A percentile compares a stretch with the other conserved stretches of the same genome.
These are phyloP conservation scores for Talaromyces nanjingensis DNA, from an alignment of 495 filamentous ascomycete genomes.

Conservation along the genomic window DNA sequence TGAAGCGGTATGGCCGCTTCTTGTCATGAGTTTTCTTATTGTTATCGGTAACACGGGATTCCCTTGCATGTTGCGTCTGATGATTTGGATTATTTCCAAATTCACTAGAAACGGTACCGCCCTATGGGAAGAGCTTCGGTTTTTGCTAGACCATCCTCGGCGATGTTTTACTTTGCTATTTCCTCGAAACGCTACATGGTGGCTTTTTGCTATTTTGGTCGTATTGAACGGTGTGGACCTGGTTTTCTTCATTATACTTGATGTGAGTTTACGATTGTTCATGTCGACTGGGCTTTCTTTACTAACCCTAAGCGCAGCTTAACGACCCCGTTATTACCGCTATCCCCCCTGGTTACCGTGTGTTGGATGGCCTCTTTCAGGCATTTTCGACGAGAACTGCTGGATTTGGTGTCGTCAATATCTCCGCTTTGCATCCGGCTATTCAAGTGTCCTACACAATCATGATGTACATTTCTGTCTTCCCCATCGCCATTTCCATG, in stretches of 20 bases:
- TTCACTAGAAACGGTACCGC: constrained; percentile 51
- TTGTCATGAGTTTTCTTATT: constrained; percentile 74
- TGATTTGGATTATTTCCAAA: constrained; percentile 71
- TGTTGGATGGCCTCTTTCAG: constrained; percentile 83
- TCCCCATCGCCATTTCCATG: constrained; percentile 90
- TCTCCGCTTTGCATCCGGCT: constrained; percentile 74
- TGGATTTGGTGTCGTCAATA: constrained; percentile 72
- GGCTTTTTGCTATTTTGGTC: constrained; percentile 83
- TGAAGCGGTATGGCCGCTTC: constrained; percentile 61
- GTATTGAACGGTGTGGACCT: constrained; percentile 75
- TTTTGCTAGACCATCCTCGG: constrained; percentile 88
- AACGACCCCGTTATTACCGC: constrained; percentile 58
- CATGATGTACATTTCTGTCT: constrained; percentile 99
- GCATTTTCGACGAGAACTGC: constrained; percentile 81
- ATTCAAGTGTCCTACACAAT: constrained; percentile 93
- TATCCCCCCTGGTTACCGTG: constrained; percentile 56
- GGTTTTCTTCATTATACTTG: constrained; percentile 83
- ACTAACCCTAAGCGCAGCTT: constrained; percentile 39
- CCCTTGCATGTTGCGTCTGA: constrained; percentile 82
- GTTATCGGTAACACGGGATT: constrained; percentile 93
- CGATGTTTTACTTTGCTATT: constrained; percentile 94
- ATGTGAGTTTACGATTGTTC: constrained; percentile 47
- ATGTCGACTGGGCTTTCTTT: background rate
- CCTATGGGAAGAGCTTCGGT: constrained; percentile 80
- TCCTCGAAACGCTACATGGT: constrained; percentile 86